phyloP scores from a whole-genome alignment of 441 rosid genomes.

The Populus trichocarpa region DNA sequence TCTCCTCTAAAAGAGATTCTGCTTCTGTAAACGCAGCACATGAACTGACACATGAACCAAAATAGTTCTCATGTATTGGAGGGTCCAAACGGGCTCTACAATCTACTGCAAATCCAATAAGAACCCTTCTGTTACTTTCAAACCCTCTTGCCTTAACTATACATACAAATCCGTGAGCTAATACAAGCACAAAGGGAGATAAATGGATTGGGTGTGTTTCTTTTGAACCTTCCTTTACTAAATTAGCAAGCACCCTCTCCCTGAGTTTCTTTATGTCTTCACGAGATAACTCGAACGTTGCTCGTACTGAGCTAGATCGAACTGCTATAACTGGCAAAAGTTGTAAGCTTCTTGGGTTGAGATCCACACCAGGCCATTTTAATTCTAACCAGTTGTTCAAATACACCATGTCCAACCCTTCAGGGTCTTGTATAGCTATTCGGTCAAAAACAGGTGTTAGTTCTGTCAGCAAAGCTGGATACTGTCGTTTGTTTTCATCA shows the following conservation, averaged over 20 bases:
- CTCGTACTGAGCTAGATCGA: neutral
- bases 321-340: neutral
- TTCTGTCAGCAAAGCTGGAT: constrained; percentile 8
- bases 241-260: neutral
- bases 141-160: constrained; percentile 32
- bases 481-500: neutral
- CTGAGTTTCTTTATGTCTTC: constrained; percentile 8
- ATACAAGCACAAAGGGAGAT: constrained; percentile 32
- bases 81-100: constrained; percentile 16
- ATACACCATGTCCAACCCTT: constrained; percentile 14
- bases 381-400: constrained; percentile 5
- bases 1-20: neutral
- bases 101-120: constrained; percentile 15
- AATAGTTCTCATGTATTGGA: constrained; percentile 10
- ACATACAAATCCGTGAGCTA: constrained; percentile 30
- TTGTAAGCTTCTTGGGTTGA: constrained; percentile 7
- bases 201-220: neutral
- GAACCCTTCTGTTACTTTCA: constrained; percentile 7
- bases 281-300: constrained; percentile 1
- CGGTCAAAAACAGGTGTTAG: constrained; percentile 31
- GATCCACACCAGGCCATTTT: neutral
- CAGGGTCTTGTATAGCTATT: constrained; percentile 9
- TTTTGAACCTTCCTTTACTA: neutral
- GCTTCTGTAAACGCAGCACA: neutral
- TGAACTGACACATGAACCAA: constrained; percentile 8